Base-by-base conservation (phyloP, 768 basidiomycete genomes). In the Tulasnella sp. region DNA sequence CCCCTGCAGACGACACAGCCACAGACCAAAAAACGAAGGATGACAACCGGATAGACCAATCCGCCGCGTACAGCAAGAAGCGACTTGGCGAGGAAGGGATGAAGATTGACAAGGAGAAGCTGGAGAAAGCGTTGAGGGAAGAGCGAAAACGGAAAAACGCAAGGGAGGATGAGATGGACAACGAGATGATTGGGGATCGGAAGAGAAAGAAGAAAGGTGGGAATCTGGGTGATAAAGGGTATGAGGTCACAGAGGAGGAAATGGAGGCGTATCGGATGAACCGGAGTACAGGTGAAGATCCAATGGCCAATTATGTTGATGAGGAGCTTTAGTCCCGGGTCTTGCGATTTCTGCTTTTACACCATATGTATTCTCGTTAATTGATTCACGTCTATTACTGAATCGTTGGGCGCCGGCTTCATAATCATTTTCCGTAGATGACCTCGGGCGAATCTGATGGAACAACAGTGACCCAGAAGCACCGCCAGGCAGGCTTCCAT, bases 31-130 rank as follows among this genome's bases (percentile, higher is more conserved):
- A 59, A 11, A 21, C n/a, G 9, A 27, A 32, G 19, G 41, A 19
- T 24, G 43, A 56, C 32, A 21, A 41, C 21, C 54, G 54, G 34
- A 21, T 56, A 27, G 56, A 59, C 24, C 49, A 51, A 17, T 49
- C 56, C 13, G n/a, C 13, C 9, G n/a, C 51, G 9, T 52, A 29
- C 19, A 32, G 56, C 32, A 59, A 59, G 45, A 26, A 26, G 41
- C 24, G 62, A 30, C 60, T 63, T 21, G 59, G 62, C 8, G 61
- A 63, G 51, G 54, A 61, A 38, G 30, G 44, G 41, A 43, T 62
- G 26, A 27, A 27, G 43, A 29, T 63, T 53, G 61, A 63, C 41
- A 29, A 49, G 30, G 56, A 59, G 24, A 59, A 51, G 24, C 41
- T 59, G 17, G 44, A 47, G 27, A 49, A 48, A 10, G 56, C 56